These are phyloP conservation scores for Aquilaria agallochum DNA, from an alignment of 441 rosid genomes.

Conservation along the genomic window DNA sequence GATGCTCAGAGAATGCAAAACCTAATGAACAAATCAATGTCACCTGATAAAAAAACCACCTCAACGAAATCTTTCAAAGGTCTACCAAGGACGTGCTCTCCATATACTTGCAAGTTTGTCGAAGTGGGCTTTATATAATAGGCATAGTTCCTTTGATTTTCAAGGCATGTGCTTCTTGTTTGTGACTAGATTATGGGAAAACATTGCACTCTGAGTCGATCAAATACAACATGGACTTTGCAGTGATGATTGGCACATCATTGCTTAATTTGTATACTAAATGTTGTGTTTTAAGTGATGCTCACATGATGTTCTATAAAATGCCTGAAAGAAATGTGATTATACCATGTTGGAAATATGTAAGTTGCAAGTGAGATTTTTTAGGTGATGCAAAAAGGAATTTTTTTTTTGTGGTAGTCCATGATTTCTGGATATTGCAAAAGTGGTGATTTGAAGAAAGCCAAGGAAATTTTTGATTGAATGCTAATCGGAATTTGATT, in stretches of 20 bases:
- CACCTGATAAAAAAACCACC: constrained; percentile 26
- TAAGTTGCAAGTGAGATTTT: constrained; percentile 36
- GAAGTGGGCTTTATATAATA: no score
- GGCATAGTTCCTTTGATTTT: no score
- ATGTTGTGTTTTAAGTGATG: constrained; percentile 20
- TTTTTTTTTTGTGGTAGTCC: constrained; percentile 46
- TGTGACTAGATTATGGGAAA: no score
- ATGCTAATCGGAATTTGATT: constrained; percentile 8
- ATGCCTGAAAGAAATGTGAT: constrained; percentile 39
- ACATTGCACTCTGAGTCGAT: constrained; percentile 9
- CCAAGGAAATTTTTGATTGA: constrained; percentile 28
- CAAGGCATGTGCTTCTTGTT: no score
- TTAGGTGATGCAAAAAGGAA: constrained; percentile 36
- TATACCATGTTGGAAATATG: constrained; percentile 33
- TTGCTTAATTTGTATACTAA: constrained; percentile 36
- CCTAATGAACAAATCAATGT: constrained; percentile 27
- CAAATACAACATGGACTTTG: constrained; percentile 29
- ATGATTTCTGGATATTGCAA: constrained; percentile 49
- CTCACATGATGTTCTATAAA: constrained; percentile 8
- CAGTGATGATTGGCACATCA: constrained; percentile 39
- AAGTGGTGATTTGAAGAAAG: constrained; percentile 34
- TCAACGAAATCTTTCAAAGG: background rate
- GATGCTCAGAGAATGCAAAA: no score
- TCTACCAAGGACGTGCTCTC: no score
- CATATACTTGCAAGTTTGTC: no score